Evolutionary conservation across 148 eudicot genomes (phyloP), one percentile per base, ranked within the genome.

Genomic region (Rhododendron mucronatum): DNA sequence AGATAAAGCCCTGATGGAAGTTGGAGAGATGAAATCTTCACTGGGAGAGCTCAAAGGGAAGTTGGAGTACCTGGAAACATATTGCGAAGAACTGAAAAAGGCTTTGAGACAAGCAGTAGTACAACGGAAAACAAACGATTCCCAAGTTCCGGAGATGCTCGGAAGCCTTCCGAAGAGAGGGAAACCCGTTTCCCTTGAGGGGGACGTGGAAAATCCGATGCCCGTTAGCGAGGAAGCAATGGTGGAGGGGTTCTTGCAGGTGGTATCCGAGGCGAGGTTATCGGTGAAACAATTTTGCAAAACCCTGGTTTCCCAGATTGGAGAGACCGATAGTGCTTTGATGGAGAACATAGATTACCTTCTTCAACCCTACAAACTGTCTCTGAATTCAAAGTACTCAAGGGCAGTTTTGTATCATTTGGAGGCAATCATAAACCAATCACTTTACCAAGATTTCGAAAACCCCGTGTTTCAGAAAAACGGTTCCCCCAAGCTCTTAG

Each of bases 211-310:
- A 3, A 82, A 73, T 78, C 33, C 65, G 74, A 91, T 96, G 93
- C 96, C 96, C 1, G 98, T 95, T 18, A 91, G 92, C 47, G 92
- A 93, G 39, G 95, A 94, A 89, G 98, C 89, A 13, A 95, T 94
- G 98, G 88, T 92, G 16, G 99, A 97, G 90, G 99, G 99, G 14
- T 95, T 97, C 88, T 71, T 97, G 92, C 99, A 97, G 84, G 90
- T 95, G 45, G 98, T 95, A 71, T 92, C 96, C 12, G 99, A 97
- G 85, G 91, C 99, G 77, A 92, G 99, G 86, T 69, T 91, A 80
- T 93, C 98, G 1, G 95, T 95, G 5, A 97, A 91, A 87, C 96
- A 97, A 14, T 94, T 97, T 89, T 95, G 98, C 90, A 97, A 92
- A 84, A 91, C 90, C 20, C 91, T 97, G 41, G 82, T 90, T 1